Conservation (phyloP, 345 rosid genomes). For the Melastoma malabathricum region DNA sequence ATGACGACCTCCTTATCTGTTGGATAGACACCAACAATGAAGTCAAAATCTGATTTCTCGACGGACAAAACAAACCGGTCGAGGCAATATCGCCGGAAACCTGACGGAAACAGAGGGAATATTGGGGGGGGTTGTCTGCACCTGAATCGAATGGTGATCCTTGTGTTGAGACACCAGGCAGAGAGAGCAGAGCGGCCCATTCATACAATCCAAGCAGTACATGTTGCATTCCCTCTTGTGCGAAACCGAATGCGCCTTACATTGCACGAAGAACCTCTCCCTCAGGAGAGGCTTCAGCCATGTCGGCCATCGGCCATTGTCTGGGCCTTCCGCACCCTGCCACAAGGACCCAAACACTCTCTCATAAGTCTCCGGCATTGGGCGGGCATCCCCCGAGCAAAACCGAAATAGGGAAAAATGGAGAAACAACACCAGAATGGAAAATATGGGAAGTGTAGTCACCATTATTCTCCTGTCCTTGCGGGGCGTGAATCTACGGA, state of each 20-base stretch:
- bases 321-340: not conserved
- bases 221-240: slow-evolving; percentile 90
- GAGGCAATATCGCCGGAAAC: too few species aligned
- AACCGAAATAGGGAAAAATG: too few species aligned
- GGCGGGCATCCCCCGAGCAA: too few species aligned
- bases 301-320: slow-evolving; percentile 47
- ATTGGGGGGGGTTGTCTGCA: slow-evolving; percentile 7
- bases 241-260: slow-evolving; percentile 65
- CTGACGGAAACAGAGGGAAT: too few species aligned
- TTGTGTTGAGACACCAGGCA: slow-evolving; percentile 66
- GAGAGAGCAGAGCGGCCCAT: slow-evolving; percentile 63
- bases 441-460: too few species aligned
- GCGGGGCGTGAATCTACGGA: too few species aligned
- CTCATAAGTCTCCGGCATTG: too few species aligned
- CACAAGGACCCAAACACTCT: too few species aligned
- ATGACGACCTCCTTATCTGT: slow-evolving; percentile 91
- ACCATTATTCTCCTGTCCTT: too few species aligned
- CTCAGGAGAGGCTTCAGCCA: slow-evolving; percentile 65
- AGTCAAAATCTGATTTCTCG: not conserved
- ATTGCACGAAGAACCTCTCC: slow-evolving; percentile 73
- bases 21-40: not conserved
- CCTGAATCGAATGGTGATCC: slow-evolving; percentile 78
- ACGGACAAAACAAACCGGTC: not conserved
- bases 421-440: too few species aligned
- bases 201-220: slow-evolving; percentile 83